Evolutionary conservation across 345 rosid genomes (phyloP), one percentile per base, ranked within the genome.

Genomic region (Zanthoxylum bungeanum): DNA sequence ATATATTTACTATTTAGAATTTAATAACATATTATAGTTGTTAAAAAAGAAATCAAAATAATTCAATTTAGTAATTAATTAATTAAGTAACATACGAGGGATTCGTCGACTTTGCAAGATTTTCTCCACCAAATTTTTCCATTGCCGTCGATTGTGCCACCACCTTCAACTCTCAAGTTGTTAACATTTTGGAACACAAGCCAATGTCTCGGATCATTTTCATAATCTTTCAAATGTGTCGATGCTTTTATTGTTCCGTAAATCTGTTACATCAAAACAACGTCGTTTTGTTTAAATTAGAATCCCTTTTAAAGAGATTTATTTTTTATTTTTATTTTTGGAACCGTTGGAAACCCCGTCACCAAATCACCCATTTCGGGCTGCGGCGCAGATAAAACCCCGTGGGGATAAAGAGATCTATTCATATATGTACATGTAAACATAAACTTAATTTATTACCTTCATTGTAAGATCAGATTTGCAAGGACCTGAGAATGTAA

Each of bases 141-240:
- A 75, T 85, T 92, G 24, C 98, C 98, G 50, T 94, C 60, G 75
- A 94, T 89, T 72, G 76, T 81, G 49, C 98, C 98, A n/a, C 97
- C 92, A 31, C 98, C 98, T 77, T 77, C 88, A 10, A 94, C 86
- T 57, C 77, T 78, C 27, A 94, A 83, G 67, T 89, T 83, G 33
- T 68, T 17, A 5, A 94, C 84, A 60, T 72, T 75, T 1, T 85
- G 65, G 51, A 92, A 92, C 30, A 72, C 47, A 47, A 94, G 73
- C 98, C 98, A 94, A 37, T 73, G 82, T 6, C 75, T 76, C 33
- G 76, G 76, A 17, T 86, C 88, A 1, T 51, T 53, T 31, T 75
- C 2, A 71, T 89, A 94, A 76, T 85, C 98, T 0, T 83, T 82
- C 55, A 51, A 78, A 31, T 70, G n/a, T 21, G 7, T 42, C 2